Base-by-base conservation (phyloP, 2,329 filamentous ascomycete species). In the Hypoxylon sp. region DNA sequence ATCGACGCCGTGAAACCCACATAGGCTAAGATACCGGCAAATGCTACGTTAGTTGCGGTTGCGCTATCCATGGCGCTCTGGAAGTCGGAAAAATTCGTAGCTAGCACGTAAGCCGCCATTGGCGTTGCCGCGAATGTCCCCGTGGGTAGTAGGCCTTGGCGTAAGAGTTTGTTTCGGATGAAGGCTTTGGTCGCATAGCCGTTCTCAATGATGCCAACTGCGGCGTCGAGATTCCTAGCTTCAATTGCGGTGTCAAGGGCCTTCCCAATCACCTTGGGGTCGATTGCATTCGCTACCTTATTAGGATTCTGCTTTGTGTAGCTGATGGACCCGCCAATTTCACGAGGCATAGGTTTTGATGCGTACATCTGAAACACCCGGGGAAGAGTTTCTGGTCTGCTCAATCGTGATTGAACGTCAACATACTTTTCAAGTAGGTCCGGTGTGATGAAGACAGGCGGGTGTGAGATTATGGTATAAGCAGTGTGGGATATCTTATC, bases 11-110 rank as follows among this genome's bases (percentile, higher is more conserved):
- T 94, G 70, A 94, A 93, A 19, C 89, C 87, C 46, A 97, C 85
- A 79, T 98, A 99, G 5, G 94, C 92, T 68, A 95, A 82, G 54
- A 96, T 92, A 11, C 93, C 94, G 0, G 88, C 88, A 77, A 97
- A 94, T 3, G 92, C 91, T 67, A 97, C 88, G 10, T 88, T 88
- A 1, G 93, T 97, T 9, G 94, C 94, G 35, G 88, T 88, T 29
- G 82, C 83, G 0, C 90, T 83, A 72, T 97, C 92, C 87, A 97
- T 93, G n/a, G 90, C 90, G 61, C 87, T 86, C 78, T 95, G 93
- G 69, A 90, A 84, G 10, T 83, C 80, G 1, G 91, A 86, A 29
- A 93, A 84, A 77, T 90, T 91, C 1, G 87, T 86, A 0, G 93
- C 92, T 42, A 94, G 79, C 33, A 88, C 86, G 76, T 94, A 96